Base-by-base conservation (phyloP, 2,329 filamentous ascomycete genomes). In the Colletotrichum simmondsii region DNA sequence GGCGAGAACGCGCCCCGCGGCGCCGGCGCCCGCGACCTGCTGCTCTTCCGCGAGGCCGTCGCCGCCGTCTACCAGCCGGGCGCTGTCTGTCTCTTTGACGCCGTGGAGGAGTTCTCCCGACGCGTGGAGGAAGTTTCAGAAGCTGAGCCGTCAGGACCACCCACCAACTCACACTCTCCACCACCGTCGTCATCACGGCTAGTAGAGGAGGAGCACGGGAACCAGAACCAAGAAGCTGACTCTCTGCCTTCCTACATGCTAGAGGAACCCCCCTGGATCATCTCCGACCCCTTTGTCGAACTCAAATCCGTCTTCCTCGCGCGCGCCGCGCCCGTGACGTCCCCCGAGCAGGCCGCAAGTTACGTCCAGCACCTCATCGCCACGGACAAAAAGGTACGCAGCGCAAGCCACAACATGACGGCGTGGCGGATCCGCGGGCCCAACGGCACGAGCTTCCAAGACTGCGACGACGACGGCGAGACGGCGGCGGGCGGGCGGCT, bases 401-500 rank as follows among this genome's bases (percentile, higher is more conserved):
- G 89, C 59, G 97, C 97, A 5, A 95, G 96, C 73, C 97, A 99
- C 82, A 98, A 98, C 81, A 98, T 99, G 79, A 95, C 93, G 24
- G 96, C 96, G 1, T 98, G 95, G 94, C 90, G 97, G 12, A 95
- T 98, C 67, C 90, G 89, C 35, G 84, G 85, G 5, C 87, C 85
- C 69, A 84, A 83, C 75, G 85, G 86, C 5, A 88, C 87, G 63
- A 85, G 85, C 32, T 95, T 92, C 76, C 95, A 98, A 81, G 97
- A 99, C 83, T 98, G 93, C 79, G 94, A 99, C 78, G 97, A 99
- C 78, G 97, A 99, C 81, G 97, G 97, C 2, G 97, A 99, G 87
- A 94, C 94, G 30, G 97, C 97, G 6, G 97, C 97, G 0, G 97
- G 97, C 0, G 92, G 93, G 0, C 88, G 97, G 54, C 83, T 99